A percentile compares a stretch with the other conserved stretches of the same genome.
Conservation (phyloP, 805 yeast species). For the Spathaspora sp. region DNA sequence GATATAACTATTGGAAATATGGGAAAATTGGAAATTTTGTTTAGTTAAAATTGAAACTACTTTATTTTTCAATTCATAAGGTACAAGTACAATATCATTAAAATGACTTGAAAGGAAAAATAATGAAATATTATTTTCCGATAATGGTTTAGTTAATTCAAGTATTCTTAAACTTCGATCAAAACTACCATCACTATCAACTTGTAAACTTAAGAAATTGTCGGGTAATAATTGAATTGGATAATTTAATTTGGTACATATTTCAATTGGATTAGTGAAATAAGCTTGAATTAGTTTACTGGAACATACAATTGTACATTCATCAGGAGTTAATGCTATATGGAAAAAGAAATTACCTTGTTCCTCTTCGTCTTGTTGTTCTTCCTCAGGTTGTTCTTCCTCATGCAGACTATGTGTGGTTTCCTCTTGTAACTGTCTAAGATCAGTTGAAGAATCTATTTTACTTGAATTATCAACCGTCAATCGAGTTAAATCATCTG, state of each 20-base stretch:
- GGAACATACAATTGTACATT: constrained; percentile 58
- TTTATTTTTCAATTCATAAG: constrained; percentile 38
- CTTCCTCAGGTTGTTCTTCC: background rate
- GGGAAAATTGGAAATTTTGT: constrained; percentile 42
- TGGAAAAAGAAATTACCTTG: constrained; percentile 50
- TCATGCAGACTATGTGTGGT: too few relatives aligned
- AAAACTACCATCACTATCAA: constrained; percentile 56
- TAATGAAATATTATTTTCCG: constrained; percentile 52
- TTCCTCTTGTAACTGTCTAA: background rate
- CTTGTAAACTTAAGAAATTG: constrained; percentile 50
- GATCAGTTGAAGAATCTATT: constrained; percentile 3
- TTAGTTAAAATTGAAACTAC: constrained; percentile 45
- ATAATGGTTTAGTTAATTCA: constrained; percentile 56
- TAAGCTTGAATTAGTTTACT: constrained; percentile 29
- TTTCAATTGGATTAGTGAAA: constrained; percentile 37
- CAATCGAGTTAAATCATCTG: constrained; percentile 3
- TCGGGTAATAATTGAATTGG: constrained; percentile 40
- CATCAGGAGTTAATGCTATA: constrained; percentile 59
- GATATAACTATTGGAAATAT: constrained; percentile 41
- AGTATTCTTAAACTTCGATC: constrained; percentile 50
- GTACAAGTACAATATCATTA: constrained; percentile 61
- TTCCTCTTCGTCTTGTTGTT: constrained; percentile 14
- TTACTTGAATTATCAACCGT: constrained; percentile 30
- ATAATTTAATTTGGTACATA: constrained; percentile 29
- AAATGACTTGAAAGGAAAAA: constrained; percentile 63